Base-by-base conservation (phyloP, 1,284 basidiomycete species). In the Neotropicomus parvogracilis region DNA sequence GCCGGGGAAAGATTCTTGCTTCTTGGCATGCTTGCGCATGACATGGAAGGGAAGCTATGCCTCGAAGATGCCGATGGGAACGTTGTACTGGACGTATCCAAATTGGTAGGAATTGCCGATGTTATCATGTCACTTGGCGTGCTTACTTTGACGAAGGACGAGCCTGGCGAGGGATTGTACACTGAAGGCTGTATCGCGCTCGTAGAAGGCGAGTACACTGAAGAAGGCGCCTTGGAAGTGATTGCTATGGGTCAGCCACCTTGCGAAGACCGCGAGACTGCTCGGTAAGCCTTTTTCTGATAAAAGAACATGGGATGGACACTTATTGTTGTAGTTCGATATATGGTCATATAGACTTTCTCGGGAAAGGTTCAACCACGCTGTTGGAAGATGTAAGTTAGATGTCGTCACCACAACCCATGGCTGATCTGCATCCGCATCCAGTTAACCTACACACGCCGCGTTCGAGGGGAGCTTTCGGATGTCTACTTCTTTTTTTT, bases 201-300 rank as follows among this genome's bases (percentile, higher is more conserved):
- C 9, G 84, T 98, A 0, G 97, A 99, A 69, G 97, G 97, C 28
- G 91, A 95, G 62, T 99, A 98, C 64, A 97, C 91, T 0, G 84
- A 93, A 51, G 91, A 98, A 26, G 90, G 88, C 42, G 88, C 80
- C 1, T 76, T 99, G 46, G 78, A 87, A 50, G 93, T 97, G 7
- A 82, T 93, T 55, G 97, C 95, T 8, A 88, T 99, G 56, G 95
- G 97, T 1, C 95, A 99, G 68, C 97, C 97, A 2, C 97, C 97
- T 19, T 95, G 92, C 61, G 94, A 98, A 68, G 80, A 85, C 59
- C 76, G 95, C 43, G 83, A 85, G 51, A 80, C 81, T 2, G 84
- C 93, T 21, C 78, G 91, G 88, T 91, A 60, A 56, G 78, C 59
- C 13, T 6, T 8, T 35, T 40, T 28, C 32, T 13, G 38, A 29